phyloP scores from a whole-genome alignment of 148 eudicot genomes.

The Diospyros lotus region DNA sequence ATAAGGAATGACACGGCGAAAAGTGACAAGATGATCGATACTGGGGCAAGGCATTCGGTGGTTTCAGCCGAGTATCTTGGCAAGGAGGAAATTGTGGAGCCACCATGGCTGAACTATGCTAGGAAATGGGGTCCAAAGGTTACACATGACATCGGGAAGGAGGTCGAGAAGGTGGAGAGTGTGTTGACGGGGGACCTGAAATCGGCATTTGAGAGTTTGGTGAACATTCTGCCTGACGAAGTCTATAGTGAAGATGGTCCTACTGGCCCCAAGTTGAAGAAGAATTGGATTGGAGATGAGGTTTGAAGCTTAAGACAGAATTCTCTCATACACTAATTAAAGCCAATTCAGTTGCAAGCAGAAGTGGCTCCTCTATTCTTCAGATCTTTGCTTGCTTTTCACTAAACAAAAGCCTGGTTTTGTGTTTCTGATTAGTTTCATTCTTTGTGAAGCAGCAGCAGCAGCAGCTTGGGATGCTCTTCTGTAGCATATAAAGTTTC shows the following conservation, averaged over 20 bases:
- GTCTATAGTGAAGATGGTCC: conserved; percentile 32
- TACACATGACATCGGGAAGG: conserved; percentile 19
- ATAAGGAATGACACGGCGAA: conserved; percentile 33
- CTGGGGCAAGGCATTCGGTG: conserved; percentile 20
- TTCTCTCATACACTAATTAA: too few relatives aligned
- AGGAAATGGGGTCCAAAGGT: conserved; percentile 40
- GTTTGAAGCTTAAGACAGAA: conserved; percentile 4
- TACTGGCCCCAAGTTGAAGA: conserved; percentile 37
- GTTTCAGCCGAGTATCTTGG: conserved; percentile 24
- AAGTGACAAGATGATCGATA: conserved; percentile 22
- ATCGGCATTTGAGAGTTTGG: conserved; percentile 10
- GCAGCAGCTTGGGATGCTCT: too few relatives aligned
- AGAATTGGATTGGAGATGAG: conserved; percentile 32
- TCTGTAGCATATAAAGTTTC: too few relatives aligned
- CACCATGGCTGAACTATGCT: conserved; percentile 29
- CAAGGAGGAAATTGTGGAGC: conserved; percentile 14
- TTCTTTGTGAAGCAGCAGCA: too few relatives aligned
- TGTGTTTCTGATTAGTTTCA: too few relatives aligned
- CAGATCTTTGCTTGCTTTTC: too few relatives aligned
- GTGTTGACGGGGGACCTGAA: conserved; percentile 15
- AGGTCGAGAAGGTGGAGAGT: conserved; percentile 17
- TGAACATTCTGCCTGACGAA: conserved; percentile 19
- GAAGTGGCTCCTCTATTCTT: too few relatives aligned
- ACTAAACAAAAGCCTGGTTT: too few relatives aligned
- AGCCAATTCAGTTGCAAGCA: too few relatives aligned